phyloP scores from a whole-genome alignment of 352 stramenopile species.

The Phytopythium helicoides region DNA sequence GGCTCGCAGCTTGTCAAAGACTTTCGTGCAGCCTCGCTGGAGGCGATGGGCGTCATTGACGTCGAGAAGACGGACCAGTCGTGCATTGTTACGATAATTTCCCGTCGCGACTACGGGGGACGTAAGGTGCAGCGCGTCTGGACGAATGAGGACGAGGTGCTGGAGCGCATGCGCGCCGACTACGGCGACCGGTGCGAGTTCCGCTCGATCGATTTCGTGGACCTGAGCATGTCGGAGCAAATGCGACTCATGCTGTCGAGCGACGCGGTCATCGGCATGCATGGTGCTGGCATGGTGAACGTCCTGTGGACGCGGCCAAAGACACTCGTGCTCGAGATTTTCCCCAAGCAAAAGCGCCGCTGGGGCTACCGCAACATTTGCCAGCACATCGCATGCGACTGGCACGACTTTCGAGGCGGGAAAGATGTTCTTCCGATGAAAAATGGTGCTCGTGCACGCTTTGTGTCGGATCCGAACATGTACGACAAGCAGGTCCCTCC shows the following conservation, averaged over 20 bases:
- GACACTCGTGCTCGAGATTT: conserved; percentile 74
- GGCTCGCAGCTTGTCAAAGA: conserved; percentile 18
- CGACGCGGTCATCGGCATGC: conserved; percentile 79
- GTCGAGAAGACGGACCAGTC: neutral
- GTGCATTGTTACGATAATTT: conserved; percentile 56
- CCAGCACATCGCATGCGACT: conserved; percentile 61
- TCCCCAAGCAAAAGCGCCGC: conserved; percentile 42
- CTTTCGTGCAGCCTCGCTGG: conserved; percentile 21
- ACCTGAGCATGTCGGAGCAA: conserved; percentile 47
- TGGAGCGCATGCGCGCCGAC: conserved; percentile 33
- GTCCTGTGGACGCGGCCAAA: conserved; percentile 53
- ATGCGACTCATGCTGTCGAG: conserved; percentile 58
- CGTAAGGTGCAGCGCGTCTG: conserved; percentile 57
- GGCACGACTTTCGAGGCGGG: conserved; percentile 51
- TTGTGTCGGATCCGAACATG: neutral
- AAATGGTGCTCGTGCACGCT: too few species aligned
- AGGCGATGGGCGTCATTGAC: conserved; percentile 13
- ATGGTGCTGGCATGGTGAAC: conserved; percentile 78
- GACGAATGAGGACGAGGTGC: conserved; percentile 60
- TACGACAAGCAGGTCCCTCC: conserved; percentile 1
- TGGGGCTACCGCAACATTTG: conserved; percentile 82
- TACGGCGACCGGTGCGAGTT: conserved; percentile 33
- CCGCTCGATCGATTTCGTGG: conserved; percentile 62
- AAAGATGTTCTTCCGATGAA: conserved; percentile 16
- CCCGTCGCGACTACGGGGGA: conserved; percentile 39